Base-by-base conservation (phyloP, 1,284 basidiomycete genomes). In the Inonotus obliquus region DNA sequence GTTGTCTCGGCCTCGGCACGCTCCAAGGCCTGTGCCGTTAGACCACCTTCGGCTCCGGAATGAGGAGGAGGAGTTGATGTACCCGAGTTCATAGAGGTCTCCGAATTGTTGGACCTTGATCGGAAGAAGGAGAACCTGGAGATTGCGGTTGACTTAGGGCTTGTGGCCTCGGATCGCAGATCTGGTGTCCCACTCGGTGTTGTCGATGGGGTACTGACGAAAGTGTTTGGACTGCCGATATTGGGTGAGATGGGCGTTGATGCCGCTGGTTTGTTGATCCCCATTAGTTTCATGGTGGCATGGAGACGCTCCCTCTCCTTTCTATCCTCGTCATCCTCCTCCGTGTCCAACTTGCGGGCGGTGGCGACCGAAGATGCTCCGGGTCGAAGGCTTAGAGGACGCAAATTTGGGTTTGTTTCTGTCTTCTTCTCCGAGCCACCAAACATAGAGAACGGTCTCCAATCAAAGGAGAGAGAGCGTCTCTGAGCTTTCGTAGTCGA, bases 281-380 rank as follows among this genome's bases (percentile, higher is more conserved):
- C 94, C 91, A 95, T 93, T 35, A 96, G 77, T 73, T 94, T 94
- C 87, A 96, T 89, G 11, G 91, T 91, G 11, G 93, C 92, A 68
- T 91, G 81, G 62, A 95, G 77, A 14, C 92, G 83, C 72, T 94
- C 92, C 61, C 94, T 80, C 73, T 95, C 94, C 63, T 81, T 81
- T 53, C 84, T 80, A 69, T 96, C 94, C 62, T 96, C 91, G 56
- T 96, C 94, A 68, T 94, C 94, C 73, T 96, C 94, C 45, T 83
- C 77, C 1, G 81, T 94, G 68, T 87, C 89, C 49, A 91, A 72
- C 72, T 91, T 92, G 57, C 89, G 81, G n/a, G 81, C 89, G 62
- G 79, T 74, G 4, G 82, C 81, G 39, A 85, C 76, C 5, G 85
- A 70, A 48, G 69, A 72, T 23, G 79, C 69, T 25, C 85, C 88